Percentiles rank a stretch among this genome's conserved stretches.
phyloP scores from a whole-genome alignment of 192 early-diverging fungal species.

The Podila horticola region DNA sequence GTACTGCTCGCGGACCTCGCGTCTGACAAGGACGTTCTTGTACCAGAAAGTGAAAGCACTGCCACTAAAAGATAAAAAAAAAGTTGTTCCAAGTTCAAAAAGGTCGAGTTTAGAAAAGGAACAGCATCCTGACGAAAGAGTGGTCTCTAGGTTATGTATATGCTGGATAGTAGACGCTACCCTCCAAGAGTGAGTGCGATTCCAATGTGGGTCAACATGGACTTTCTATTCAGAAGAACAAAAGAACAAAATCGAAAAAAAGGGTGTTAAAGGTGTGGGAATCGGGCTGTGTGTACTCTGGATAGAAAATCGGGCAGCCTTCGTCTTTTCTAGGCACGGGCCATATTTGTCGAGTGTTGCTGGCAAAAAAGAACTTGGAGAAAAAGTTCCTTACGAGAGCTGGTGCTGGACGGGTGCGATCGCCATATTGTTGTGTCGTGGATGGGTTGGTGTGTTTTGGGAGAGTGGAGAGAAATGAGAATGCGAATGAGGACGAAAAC shows the following conservation, averaged over 20 bases:
- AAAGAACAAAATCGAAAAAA: background rate
- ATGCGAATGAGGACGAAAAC: background rate
- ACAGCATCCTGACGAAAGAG: background rate
- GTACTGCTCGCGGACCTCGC: constrained; percentile 6
- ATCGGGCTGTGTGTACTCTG: background rate
- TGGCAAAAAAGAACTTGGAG: background rate
- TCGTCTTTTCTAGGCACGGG: background rate
- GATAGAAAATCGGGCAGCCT: background rate
- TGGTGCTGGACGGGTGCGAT: constrained; percentile 34
- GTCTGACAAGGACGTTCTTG: constrained; percentile 1
- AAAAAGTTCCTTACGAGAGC: constrained; percentile 23
- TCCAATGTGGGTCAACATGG: constrained; percentile 24
- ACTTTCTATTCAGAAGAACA: constrained; percentile 15
- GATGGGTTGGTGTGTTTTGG: background rate
- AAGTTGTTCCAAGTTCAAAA: background rate
- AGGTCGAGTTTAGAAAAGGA: background rate
- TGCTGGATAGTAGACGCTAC: constrained; percentile 3
- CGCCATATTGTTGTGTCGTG: background rate
- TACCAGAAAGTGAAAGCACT: constrained; percentile 19
- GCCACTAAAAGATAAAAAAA: background rate
- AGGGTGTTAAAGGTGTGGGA: background rate
- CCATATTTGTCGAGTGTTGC: no score
- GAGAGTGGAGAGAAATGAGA: background rate
- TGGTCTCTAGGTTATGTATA: background rate
- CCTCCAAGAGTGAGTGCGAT: constrained; percentile 26